Base-by-base conservation (phyloP, 176 grass and related monocot genomes). In the Elymus sibiricus region DNA sequence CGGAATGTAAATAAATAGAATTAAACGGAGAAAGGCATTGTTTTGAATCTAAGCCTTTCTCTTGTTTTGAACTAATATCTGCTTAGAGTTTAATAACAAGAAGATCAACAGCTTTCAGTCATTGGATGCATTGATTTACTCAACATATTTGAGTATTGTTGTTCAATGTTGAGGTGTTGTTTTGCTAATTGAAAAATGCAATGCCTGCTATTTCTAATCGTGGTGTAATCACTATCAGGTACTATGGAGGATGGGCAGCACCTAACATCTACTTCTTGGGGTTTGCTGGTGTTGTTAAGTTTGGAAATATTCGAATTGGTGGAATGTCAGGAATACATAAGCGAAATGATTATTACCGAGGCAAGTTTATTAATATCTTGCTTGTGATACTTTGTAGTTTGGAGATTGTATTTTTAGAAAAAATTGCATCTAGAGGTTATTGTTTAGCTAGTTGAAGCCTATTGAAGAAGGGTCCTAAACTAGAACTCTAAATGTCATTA, bases 181-280 rank as follows among this genome's bases (percentile, higher is more conserved):
- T 55, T 64, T 84, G 11, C 32, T 84, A 9, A 79, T 66, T 74
- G 7, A 42, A 3, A 81, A 82, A 82, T 84, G 56, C 64, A 21
- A 84, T 16, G 9, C 29, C 19, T 87, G 16, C 14, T 86, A 43
- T 80, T 81, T 86, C 49, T 25, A 1, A 3, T 42, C 24, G 7
- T 70, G 70, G 4, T 70, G 27, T 70, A 39, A 53, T 49, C 38
- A 62, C n/a, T 81, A 31, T 55, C 83, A 95, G 92, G 86, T 98
- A 98, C 70, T 98, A 98, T 86, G 92, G 96, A 35, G 96, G 96
- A 83, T 98, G 96, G 96, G 88, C 88, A 84, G 92, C 96, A 67
- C 92, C 93, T 87, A 95, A 95, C 69, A 95, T 98, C 47, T 98
- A 90, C 79, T 98, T 98, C 86, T 94, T 92, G 86, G 92, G 92